Evolutionary conservation across 345 rosid species (phyloP).

Genomic region (Eucalyptus curtisii): DNA sequence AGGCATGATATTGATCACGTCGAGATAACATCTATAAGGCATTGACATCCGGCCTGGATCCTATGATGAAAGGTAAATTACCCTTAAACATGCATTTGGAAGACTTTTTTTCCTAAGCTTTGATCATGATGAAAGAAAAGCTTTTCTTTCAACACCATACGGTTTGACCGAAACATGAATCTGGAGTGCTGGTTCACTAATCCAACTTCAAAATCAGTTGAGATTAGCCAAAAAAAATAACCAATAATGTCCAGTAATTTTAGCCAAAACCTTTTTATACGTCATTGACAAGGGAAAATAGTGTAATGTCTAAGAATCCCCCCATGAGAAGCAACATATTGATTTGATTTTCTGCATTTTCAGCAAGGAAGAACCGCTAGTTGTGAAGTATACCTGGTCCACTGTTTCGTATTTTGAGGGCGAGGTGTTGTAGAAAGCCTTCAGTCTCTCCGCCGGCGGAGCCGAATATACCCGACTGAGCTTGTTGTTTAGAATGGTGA

Average conservation of each 20-base stretch:
- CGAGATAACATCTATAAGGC: not conserved
- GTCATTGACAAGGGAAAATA: fast-evolving
- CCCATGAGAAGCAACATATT: fast-evolving
- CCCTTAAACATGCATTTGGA: not conserved
- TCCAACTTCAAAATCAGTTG: not conserved
- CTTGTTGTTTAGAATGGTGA: slow-evolving; percentile 46
- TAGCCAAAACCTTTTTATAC: not conserved
- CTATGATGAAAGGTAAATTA: not conserved
- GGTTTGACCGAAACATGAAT: not conserved
- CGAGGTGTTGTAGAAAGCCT: slow-evolving; percentile 47
- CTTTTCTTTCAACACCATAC: not conserved
- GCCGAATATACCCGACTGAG: slow-evolving; percentile 72
- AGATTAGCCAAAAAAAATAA: not conserved
- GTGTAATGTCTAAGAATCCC: not conserved
- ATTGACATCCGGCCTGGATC: not conserved
- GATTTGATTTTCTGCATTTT: not conserved
- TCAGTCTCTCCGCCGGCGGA: slow-evolving; percentile 64
- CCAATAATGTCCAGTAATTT: not conserved
- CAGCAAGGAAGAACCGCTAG: not conserved
- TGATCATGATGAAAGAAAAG: not conserved
- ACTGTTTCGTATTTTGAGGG: slow-evolving; percentile 84
- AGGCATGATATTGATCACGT: not conserved
- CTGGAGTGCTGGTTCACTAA: not conserved
- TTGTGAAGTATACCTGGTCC: slow-evolving; percentile 53
- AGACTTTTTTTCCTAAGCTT: not conserved